Evolutionary conservation across 2,329 filamentous ascomycete genomes (phyloP).

Genomic region (Epicoccum nigrum): DNA sequence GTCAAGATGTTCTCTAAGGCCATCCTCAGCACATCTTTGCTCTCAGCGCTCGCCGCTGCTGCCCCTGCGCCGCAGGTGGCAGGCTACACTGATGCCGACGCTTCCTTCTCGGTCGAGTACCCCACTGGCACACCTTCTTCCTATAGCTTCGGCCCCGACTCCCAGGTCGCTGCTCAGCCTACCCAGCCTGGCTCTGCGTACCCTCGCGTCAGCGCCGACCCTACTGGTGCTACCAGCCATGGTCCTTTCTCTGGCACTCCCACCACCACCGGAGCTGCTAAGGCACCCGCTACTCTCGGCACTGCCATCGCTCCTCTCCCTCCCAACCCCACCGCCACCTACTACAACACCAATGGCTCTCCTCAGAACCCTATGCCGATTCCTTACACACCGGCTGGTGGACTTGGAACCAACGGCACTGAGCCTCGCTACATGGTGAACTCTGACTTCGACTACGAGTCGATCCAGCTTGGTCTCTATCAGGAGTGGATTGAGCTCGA

Average conservation of each 20-base stretch:
- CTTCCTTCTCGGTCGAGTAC: slow-evolving; percentile 48
- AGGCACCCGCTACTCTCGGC: slow-evolving; percentile 60
- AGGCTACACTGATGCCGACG: slow-evolving; percentile 55
- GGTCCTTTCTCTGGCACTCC: slow-evolving; percentile 70
- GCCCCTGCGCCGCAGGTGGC: slow-evolving; percentile 51
- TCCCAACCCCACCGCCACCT: slow-evolving; percentile 66
- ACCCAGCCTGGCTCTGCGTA: slow-evolving; percentile 44
- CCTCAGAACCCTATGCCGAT: slow-evolving; percentile 72
- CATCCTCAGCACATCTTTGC: slow-evolving; percentile 39
- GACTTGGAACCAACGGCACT: slow-evolving; percentile 78
- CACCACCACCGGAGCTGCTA: slow-evolving; percentile 73
- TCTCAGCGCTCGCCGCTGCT: slow-evolving; percentile 46
- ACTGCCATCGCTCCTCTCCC: slow-evolving; percentile 64
- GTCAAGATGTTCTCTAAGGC: slow-evolving; percentile 48
- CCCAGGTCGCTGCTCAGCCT: slow-evolving; percentile 49
- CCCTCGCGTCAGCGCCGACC: slow-evolving; percentile 55
- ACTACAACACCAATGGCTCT: slow-evolving; percentile 73
- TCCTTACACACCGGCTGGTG: slow-evolving; percentile 73
- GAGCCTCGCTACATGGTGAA: slow-evolving; percentile 76
- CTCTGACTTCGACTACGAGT: slow-evolving; percentile 84
- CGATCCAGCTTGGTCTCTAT: slow-evolving; percentile 74
- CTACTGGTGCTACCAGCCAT: slow-evolving; percentile 68
- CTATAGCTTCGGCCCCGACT: slow-evolving; percentile 53
- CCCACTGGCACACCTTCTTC: slow-evolving; percentile 47
- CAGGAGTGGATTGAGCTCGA: slow-evolving; percentile 88